Percentiles rank a stretch among this genome's conserved stretches.
Evolutionary conservation across 257 asterid genomes (phyloP).

Genomic region (Voacanga thouarsii): DNA sequence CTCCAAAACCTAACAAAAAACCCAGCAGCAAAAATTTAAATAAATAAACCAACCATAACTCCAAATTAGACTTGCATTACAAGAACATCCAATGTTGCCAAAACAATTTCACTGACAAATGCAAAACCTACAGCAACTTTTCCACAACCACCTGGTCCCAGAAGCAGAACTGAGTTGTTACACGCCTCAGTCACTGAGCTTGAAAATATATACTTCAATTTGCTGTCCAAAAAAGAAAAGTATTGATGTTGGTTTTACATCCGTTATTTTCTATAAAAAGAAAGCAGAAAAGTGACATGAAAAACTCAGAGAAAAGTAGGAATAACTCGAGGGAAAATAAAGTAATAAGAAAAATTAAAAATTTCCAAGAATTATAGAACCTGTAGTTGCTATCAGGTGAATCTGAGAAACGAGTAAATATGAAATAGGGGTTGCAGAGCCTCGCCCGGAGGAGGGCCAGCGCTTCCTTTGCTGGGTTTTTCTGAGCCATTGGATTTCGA

Average conservation of each 20-base stretch:
- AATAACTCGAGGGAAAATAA: neutral
- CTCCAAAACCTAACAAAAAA: conserved; percentile 62
- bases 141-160: conserved; percentile 97
- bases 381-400: conserved; percentile 85
- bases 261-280: neutral
- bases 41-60: neutral
- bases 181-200: conserved; percentile 89
- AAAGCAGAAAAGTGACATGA: neutral
- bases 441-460: conserved; percentile 55
- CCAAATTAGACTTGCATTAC: neutral
- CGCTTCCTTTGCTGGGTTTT: conserved; percentile 43
- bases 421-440: conserved; percentile 56
- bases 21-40: conserved; percentile 8
- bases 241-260: neutral
- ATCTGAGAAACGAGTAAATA: conserved; percentile 59
- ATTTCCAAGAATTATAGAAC: conserved; percentile 19
- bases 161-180: conserved; percentile 82
- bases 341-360: neutral
- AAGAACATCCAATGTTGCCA: neutral
- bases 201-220: conserved; percentile 74
- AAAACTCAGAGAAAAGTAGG: neutral
- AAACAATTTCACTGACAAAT: conserved; percentile 11
- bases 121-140: conserved; percentile 51
- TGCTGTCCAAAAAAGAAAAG: conserved; percentile 36
- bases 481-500: conserved; percentile 34